Evolutionary conservation across 495 filamentous ascomycete genomes (phyloP).

Genomic region (Elasticomyces elasticus): DNA sequence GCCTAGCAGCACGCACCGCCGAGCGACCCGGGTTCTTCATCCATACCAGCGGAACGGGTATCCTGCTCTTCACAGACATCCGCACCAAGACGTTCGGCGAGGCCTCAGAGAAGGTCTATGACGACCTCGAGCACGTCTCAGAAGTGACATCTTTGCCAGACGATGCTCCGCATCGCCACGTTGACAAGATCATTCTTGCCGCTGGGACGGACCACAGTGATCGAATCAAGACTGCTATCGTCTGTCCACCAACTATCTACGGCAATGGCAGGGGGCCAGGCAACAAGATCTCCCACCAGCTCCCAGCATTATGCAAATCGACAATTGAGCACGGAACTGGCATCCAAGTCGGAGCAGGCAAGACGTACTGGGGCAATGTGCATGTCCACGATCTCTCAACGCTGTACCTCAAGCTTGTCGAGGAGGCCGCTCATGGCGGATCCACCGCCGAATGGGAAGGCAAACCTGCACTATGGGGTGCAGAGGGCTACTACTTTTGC

Average conservation of each 20-base stretch:
- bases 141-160: slow-evolving; percentile 49
- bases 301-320: slow-evolving; percentile 45
- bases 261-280: slow-evolving; percentile 59
- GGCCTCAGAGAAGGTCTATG: slow-evolving; percentile 44
- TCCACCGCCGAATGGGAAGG: slow-evolving; percentile 57
- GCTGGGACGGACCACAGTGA: slow-evolving; percentile 34
- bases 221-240: slow-evolving; percentile 56
- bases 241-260: slow-evolving; percentile 73
- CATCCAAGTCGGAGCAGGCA: slow-evolving; percentile 53
- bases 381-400: slow-evolving; percentile 62
- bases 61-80: slow-evolving; percentile 45
- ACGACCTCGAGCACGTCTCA: slow-evolving; percentile 45
- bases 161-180: slow-evolving; percentile 48
- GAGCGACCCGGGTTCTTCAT: slow-evolving; percentile 46
- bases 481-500: slow-evolving; percentile 63
- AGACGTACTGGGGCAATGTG: slow-evolving; percentile 63
- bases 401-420: slow-evolving; percentile 54
- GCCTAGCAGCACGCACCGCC: slow-evolving; percentile 32
- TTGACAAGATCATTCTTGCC: slow-evolving; percentile 50
- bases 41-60: slow-evolving; percentile 55
- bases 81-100: slow-evolving; percentile 44
- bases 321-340: slow-evolving; percentile 54
- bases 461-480: slow-evolving; percentile 57
- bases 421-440: slow-evolving; percentile 50
- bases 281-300: slow-evolving; percentile 58